Base-by-base conservation (phyloP, 1,139 yeast species). In the Taiozyma onychis region DNA sequence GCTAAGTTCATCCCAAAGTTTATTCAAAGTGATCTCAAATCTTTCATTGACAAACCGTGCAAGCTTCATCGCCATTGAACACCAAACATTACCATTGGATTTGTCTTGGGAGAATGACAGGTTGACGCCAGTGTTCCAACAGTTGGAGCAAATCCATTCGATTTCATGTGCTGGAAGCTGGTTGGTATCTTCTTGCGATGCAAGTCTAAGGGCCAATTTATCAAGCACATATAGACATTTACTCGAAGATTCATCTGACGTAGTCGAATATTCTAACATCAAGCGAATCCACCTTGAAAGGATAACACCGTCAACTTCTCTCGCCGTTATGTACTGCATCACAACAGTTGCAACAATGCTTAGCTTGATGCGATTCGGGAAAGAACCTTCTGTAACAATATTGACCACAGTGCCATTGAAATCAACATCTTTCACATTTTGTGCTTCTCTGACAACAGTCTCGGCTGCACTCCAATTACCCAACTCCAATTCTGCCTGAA, bases 91-190 rank as follows among this genome's bases (percentile, higher is more conserved):
- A 1, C 61, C 61, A 44, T 46, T 47, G 4, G 24, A 7, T 30
- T 44, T 49, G 5, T 54, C 54, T 2, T 49, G 52, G 34, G 45
- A 47, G 39, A 58, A 55, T 9, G 54, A 37, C 13, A 47, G 42
- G 18, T 47, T 50, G 8, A 59, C 54, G 2, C 62, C 62, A 35
- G 45, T 44, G 22, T 59, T 59, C 62, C 62, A 59, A 39, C 62
- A 56, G 2, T 48, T 50, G 1, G 57, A 53, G 4, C 57, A 51
- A 16, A 57, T 51, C 59, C 58, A 59, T 46, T 57, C 59, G 26
- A 57, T 46, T 35, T 59, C 62, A 55, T 59, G 62, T 1, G 52
- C 54, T 16, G 62, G 62, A 14, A 59, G 43, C 39, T 44, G 49
- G 22, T 50, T 50, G 4, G 50, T 54, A 10, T 47, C 52, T 1